phyloP scores from a whole-genome alignment of 495 filamentous ascomycete species.

The Xylaria intraflava region DNA sequence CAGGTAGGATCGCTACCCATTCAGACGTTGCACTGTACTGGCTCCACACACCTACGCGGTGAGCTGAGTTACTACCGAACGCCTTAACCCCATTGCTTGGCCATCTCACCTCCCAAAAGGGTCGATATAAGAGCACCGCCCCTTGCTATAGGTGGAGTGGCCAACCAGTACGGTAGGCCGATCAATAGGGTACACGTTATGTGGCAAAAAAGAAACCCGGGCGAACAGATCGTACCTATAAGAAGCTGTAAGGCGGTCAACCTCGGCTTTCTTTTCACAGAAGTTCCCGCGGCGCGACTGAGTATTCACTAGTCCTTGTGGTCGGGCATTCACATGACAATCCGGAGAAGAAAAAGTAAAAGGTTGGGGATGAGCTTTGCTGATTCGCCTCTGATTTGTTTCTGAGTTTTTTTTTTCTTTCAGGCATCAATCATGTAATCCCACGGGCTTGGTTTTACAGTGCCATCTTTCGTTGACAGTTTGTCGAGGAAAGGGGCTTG shows the following conservation, averaged over 20 bases:
- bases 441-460: not conserved
- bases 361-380: not conserved
- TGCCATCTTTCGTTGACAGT: not conserved
- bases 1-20: not conserved
- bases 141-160: too few relatives aligned
- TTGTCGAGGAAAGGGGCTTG: not conserved
- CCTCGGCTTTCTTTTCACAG: not conserved
- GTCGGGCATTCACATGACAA: not conserved
- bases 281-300: not conserved
- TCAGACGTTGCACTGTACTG: not conserved
- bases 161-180: too few relatives aligned
- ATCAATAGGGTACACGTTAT: too few relatives aligned
- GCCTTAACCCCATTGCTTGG: too few relatives aligned
- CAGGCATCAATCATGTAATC: not conserved
- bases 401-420: too few relatives aligned
- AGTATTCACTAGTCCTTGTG: not conserved
- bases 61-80: too few relatives aligned
- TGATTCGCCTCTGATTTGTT: too few relatives aligned
- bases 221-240: not conserved
- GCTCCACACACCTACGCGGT: not conserved
- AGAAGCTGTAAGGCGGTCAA: not conserved
- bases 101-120: too few relatives aligned
- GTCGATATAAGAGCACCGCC: too few relatives aligned
- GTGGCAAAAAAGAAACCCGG: not conserved
- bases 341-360: not conserved